Base-by-base conservation (phyloP, 2,329 filamentous ascomycete species). In the Fusarium sp. region DNA sequence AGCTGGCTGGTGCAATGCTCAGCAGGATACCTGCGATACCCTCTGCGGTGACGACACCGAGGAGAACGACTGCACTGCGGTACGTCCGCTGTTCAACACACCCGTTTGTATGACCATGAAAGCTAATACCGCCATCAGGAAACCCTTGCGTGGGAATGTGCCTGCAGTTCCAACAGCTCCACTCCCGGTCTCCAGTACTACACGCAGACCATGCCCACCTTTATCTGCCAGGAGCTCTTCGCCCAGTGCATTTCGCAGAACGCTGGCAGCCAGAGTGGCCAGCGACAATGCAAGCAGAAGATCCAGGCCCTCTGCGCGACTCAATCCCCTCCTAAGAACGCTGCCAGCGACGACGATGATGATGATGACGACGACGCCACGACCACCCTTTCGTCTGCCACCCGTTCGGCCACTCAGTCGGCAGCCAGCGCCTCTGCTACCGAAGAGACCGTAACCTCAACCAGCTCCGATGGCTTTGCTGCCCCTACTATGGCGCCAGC, bases 161-260 rank as follows among this genome's bases (percentile, higher is more conserved):
- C 77, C 14, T 88, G 86, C 80, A 58, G 74, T 33, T 72, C 77
- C 68, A 86, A 87, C 77, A 78, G 76, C 72, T 82, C 81, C 50
- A 79, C 80, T 6, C 85, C 86, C 13, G 84, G 83, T 62, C 81
- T 88, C 49, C 79, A 86, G 76, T 82, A 84, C 76, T 88, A 86
- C 79, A 71, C 67, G 53, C 82, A 87, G 79, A 86, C 85, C 3
- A 78, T 88, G 69, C 82, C 83, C 51, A 81, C 79, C 61, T 87
- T 84, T 73, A 82, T 86, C 73, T 89, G 86, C 81, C 25, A 82
- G 61, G 64, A 80, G 64, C 82, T 85, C 40, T 86, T 80, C 76
- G 66, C 73, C 25, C 77, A 83, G 64, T 89, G 86, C 79, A 85
- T 82, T 70, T 46, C 38, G 2, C 62, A 74, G 49, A 82, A 83